Evolutionary conservation across 2,329 filamentous ascomycete genomes (phyloP).

Genomic region (Penicillium corylophilum): DNA sequence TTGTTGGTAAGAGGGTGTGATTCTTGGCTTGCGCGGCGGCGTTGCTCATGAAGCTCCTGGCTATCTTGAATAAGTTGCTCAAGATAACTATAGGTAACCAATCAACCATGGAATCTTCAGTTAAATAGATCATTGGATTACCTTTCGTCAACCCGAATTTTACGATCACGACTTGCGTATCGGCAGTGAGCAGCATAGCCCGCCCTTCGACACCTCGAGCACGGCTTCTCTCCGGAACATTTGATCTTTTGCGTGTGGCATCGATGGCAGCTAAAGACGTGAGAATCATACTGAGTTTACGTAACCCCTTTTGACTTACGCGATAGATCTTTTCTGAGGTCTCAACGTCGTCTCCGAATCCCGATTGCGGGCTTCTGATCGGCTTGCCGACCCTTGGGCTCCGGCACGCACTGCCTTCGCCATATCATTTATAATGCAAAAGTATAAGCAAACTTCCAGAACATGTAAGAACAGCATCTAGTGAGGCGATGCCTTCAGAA

Average conservation of each 20-base stretch:
- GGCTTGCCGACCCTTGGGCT: too few relatives aligned
- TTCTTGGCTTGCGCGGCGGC: background rate
- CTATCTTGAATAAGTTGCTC: background rate
- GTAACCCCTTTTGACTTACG: background rate
- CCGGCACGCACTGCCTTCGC: too few relatives aligned
- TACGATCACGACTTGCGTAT: background rate
- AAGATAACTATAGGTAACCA: background rate
- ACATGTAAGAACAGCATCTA: too few relatives aligned
- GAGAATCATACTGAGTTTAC: too few relatives aligned
- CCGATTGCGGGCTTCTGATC: too few relatives aligned
- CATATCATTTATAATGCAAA: too few relatives aligned
- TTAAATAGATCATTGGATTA: too few relatives aligned
- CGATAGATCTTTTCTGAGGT: background rate
- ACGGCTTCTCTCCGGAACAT: slow-evolving; percentile 19
- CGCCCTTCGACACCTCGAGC: slow-evolving; percentile 14
- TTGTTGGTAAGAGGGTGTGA: background rate
- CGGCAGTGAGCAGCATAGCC: slow-evolving; percentile 3
- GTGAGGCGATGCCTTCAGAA: too few relatives aligned
- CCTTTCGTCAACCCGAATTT: background rate
- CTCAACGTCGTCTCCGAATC: background rate
- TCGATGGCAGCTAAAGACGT: slow-evolving; percentile 11
- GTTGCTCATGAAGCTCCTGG: background rate
- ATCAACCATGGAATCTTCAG: too few relatives aligned
- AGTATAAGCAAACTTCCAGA: too few relatives aligned
- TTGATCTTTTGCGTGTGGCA: slow-evolving; percentile 23